phyloP scores from a whole-genome alignment of 768 basidiomycete genomes.

The Termitomyces bulborhizus region DNA sequence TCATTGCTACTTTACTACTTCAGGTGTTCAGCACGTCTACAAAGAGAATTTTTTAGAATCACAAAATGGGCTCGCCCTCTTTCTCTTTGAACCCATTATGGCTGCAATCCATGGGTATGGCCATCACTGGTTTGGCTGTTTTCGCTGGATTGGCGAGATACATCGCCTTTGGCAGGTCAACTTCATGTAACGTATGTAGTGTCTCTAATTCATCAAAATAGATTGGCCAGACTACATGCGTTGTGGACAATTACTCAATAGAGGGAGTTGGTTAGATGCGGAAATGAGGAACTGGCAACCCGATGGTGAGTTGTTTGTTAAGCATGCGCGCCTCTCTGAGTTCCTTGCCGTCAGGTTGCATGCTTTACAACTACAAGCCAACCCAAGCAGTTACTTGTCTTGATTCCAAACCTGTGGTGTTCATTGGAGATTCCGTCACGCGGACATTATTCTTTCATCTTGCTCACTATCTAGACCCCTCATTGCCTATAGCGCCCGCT shows the following conservation, averaged over 20 bases:
- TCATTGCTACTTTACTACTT: not conserved
- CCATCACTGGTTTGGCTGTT: slow-evolving; percentile 28
- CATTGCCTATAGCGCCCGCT: slow-evolving; percentile 43
- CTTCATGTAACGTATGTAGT: not conserved
- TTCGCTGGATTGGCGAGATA: slow-evolving; percentile 35
- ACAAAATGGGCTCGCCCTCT: slow-evolving; percentile 8
- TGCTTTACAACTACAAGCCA: slow-evolving; percentile 61
- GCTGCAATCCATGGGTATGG: slow-evolving; percentile 36
- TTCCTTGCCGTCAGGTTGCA: slow-evolving; percentile 53
- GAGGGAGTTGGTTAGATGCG: slow-evolving; percentile 75
- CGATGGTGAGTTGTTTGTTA: slow-evolving; percentile 45
- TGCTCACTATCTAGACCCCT: slow-evolving; percentile 52
- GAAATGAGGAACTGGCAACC: slow-evolving; percentile 79
- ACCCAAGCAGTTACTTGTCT: slow-evolving; percentile 52
- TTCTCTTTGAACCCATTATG: slow-evolving; percentile 32
- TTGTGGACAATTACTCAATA: slow-evolving; percentile 64
- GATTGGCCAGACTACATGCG: slow-evolving; percentile 70
- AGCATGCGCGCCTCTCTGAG: slow-evolving; percentile 6
- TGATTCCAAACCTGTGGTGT: slow-evolving; percentile 54
- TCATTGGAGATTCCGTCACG: slow-evolving; percentile 83
- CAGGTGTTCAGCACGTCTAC: not conserved
- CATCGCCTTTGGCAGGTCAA: slow-evolving; percentile 17
- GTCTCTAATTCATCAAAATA: slow-evolving; percentile 19
- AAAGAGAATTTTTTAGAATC: not conserved
- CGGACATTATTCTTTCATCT: slow-evolving; percentile 76